Conservation (phyloP, 495 filamentous ascomycete genomes). For the Xylaria grammica region DNA sequence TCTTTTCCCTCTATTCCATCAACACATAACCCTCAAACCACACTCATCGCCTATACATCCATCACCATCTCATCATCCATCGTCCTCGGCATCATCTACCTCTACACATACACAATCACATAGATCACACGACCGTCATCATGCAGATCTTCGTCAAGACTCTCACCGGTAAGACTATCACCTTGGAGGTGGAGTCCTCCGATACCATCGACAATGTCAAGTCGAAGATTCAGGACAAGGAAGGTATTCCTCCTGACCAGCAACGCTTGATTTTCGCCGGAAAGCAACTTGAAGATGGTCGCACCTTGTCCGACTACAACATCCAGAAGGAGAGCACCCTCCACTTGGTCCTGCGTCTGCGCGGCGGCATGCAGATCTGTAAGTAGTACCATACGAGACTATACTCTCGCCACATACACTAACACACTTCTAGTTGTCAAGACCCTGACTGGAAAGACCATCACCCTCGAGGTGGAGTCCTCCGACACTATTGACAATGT, state of each 20-base stretch:
- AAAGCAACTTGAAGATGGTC: constrained; percentile 97
- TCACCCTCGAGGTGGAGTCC: constrained; percentile 97
- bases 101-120: constrained; percentile 2
- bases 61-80: constrained; percentile 14
- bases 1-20: constrained; percentile 16
- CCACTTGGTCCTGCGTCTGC: constrained; percentile 94
- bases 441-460: constrained; percentile 95
- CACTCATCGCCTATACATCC: constrained; percentile 4
- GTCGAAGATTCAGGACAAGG: constrained; percentile 99
- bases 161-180: constrained; percentile 98
- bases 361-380: constrained; percentile 99
- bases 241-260: constrained; percentile 97
- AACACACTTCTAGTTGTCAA: constrained; percentile 67
- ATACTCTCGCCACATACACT: constrained; percentile 25
- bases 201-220: constrained; percentile 99
- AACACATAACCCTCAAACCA: not conserved
- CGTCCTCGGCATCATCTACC: constrained; percentile 18
- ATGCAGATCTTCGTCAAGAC: constrained; percentile 94
- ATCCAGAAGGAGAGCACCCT: constrained; percentile 98
- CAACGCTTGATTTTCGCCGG: constrained; percentile 98
- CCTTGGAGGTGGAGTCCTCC: constrained; percentile 96
- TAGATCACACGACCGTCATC: constrained; percentile 27
- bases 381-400: constrained; percentile 41
- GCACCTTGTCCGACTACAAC: constrained; percentile 96
- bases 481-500: constrained; percentile 97